Evolutionary conservation across 2,329 filamentous ascomycete genomes (phyloP).

Genomic region (Pyrenophora teres): DNA sequence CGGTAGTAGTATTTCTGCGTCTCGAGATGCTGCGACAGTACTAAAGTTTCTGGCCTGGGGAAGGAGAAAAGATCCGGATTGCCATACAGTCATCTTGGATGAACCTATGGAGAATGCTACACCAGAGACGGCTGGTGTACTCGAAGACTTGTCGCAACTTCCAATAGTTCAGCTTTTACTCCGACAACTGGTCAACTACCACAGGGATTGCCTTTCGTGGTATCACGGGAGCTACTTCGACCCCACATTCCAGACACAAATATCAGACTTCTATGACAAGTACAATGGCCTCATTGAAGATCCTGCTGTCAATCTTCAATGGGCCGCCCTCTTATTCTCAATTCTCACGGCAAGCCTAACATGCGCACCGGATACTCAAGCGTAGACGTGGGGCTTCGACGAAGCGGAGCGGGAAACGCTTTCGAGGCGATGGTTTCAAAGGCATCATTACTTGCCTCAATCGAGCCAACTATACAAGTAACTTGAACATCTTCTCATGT

Average conservation of each 20-base stretch:
- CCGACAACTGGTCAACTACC: conserved; percentile 36
- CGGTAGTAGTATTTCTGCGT: too few species aligned
- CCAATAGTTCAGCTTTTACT: conserved; percentile 25
- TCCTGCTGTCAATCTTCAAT: not conserved
- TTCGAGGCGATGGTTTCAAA: conserved; percentile 52
- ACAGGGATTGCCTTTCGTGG: conserved; percentile 44
- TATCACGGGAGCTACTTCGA: conserved; percentile 45
- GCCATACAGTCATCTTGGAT: conserved; percentile 11
- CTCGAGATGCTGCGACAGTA: conserved; percentile 52
- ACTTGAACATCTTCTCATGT: conserved; percentile 42
- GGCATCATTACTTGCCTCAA: conserved; percentile 51
- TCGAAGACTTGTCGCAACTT: not conserved
- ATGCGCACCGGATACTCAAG: conserved; percentile 19
- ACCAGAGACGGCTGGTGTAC: conserved; percentile 22
- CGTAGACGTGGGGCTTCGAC: conserved; percentile 50
- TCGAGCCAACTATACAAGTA: conserved; percentile 49
- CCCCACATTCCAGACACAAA: conserved; percentile 42
- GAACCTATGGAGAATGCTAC: conserved; percentile 19
- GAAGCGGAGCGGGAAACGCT: conserved; percentile 45
- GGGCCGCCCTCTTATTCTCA: not conserved
- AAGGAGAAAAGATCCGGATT: conserved; percentile 47
- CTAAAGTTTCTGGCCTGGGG: conserved; percentile 56
- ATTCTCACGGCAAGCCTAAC: not conserved
- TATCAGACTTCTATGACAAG: conserved; percentile 43
- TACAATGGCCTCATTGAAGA: conserved; percentile 41